phyloP scores from a whole-genome alignment of 176 grass and related monocot genomes.

The Tillandsia fasciculata region DNA sequence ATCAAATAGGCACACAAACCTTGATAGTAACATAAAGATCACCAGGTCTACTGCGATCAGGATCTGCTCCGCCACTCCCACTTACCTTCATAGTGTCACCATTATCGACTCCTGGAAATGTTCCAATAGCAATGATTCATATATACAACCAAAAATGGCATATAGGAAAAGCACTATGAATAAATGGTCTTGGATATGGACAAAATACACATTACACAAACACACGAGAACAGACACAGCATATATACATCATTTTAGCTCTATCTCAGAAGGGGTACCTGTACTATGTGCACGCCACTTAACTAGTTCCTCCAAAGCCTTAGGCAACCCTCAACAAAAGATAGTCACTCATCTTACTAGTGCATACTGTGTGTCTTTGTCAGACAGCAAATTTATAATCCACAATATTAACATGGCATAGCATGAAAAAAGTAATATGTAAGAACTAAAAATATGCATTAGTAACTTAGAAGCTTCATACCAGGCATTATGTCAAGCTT shows the following conservation, averaged over 20 bases:
- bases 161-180: background rate
- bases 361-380: background rate
- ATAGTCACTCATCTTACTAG: background rate
- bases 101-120: conserved; percentile 47
- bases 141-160: background rate
- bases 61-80: conserved; percentile 72
- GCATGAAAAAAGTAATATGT: background rate
- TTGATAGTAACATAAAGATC: conserved; percentile 88
- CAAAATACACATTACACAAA: no score
- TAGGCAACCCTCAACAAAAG: no score
- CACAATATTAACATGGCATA: background rate
- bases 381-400: background rate
- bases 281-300: no score
- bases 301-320: no score
- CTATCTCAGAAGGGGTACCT: no score
- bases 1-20: conserved; percentile 28
- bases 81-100: conserved; percentile 63
- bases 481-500: conserved; percentile 86
- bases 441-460: conserved; percentile 1
- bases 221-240: no score
- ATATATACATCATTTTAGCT: no score
- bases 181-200: no score
- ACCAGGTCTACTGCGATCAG: conserved; percentile 61
- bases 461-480: conserved; percentile 19
- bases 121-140: background rate